These are phyloP conservation scores for Alopecurus myosuroides DNA, from an alignment of 176 grass and related monocot genomes.

Conservation along the genomic window DNA sequence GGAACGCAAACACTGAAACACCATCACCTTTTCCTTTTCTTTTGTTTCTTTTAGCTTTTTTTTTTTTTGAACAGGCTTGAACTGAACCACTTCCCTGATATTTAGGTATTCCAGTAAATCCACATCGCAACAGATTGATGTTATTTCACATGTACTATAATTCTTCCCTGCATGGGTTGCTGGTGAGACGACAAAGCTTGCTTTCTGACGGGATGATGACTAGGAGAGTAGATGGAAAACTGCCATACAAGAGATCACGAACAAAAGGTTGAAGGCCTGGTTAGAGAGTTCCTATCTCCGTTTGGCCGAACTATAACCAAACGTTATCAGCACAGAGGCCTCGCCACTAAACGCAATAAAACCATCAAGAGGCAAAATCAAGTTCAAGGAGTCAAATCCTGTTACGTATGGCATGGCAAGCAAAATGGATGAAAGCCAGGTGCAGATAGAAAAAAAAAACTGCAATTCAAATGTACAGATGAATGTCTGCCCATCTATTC, in stretches of 20 bases:
- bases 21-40: too few relatives aligned
- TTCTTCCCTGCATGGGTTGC: too few relatives aligned
- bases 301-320: not conserved
- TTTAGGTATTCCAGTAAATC: too few relatives aligned
- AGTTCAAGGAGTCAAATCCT: not conserved
- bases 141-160: too few relatives aligned
- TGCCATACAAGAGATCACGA: not conserved
- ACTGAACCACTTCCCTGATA: not conserved
- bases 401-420: not conserved
- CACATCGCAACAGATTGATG: too few relatives aligned
- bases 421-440: not conserved
- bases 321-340: not conserved
- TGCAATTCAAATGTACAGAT: not conserved
- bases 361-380: not conserved
- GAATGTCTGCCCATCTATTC: not conserved
- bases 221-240: too few relatives aligned
- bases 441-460: not conserved
- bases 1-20: too few relatives aligned
- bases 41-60: too few relatives aligned
- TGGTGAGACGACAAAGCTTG: not conserved
- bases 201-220: not conserved
- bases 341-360: not conserved
- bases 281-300: not conserved
- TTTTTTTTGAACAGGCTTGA: too few relatives aligned
- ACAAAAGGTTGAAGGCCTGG: not conserved